Conservation (phyloP, 768 basidiomycete species). For the Phylloporus arenicola region DNA sequence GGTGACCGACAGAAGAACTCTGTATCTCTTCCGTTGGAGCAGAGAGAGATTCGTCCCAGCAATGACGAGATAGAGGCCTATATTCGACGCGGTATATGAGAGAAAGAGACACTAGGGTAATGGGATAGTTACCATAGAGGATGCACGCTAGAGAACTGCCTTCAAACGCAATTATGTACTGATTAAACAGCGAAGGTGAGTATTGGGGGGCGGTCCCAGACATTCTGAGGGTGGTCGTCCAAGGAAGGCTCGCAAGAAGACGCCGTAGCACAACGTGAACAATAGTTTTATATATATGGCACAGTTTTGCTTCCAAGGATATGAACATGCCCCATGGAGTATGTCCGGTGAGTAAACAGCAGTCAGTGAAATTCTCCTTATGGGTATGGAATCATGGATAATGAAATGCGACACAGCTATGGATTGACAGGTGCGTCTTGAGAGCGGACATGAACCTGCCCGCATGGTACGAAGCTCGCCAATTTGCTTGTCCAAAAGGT, state of each 20-base stretch:
- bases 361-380: too few species aligned
- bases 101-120: too few species aligned
- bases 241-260: background rate
- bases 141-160: conserved; percentile 17
- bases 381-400: too few species aligned
- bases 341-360: background rate
- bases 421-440: background rate
- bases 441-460: too few species aligned
- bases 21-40: conserved; percentile 14
- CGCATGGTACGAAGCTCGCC: too few species aligned
- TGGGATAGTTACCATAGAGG: conserved; percentile 11
- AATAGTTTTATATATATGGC: background rate
- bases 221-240: conserved; percentile 7
- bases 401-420: background rate
- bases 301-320: too few species aligned
- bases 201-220: conserved; percentile 12
- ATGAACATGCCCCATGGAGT: background rate
- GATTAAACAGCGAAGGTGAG: conserved; percentile 7
- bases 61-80: conserved; percentile 16
- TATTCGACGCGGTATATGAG: background rate
- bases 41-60: conserved; percentile 8
- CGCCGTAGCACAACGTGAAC: background rate
- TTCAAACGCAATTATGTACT: conserved; percentile 21
- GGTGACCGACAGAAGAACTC: conserved; percentile 10
- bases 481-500: too few species aligned